Conservation (phyloP, 1,284 basidiomycete species). For the Fomes fomentarius region DNA sequence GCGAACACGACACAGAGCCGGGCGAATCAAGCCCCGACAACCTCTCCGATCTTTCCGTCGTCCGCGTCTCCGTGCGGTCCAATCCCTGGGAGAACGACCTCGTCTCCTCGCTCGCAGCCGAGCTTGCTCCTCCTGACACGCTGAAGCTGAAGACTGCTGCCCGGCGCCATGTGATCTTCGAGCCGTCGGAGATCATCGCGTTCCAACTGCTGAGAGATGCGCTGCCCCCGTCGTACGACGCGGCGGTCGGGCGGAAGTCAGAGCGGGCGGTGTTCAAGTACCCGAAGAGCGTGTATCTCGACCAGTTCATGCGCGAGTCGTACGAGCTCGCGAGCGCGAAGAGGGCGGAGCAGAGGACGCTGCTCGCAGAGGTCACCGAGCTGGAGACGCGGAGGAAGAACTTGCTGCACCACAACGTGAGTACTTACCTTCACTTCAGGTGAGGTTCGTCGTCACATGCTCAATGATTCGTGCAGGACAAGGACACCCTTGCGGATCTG, state of each 20-base stretch:
- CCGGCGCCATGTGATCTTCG: constrained; percentile 54
- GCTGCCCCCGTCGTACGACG: constrained; percentile 30
- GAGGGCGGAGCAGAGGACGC: constrained; percentile 45
- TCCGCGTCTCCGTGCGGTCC: constrained; percentile 43
- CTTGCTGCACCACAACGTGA: constrained; percentile 58
- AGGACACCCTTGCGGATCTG: constrained; percentile 63
- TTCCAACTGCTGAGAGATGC: constrained; percentile 52
- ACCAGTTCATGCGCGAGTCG: constrained; percentile 68
- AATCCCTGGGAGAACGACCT: constrained; percentile 53
- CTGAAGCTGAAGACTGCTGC: constrained; percentile 9
- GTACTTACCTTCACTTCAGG: constrained; percentile 21
- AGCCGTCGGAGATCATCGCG: constrained; percentile 61
- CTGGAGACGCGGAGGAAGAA: constrained; percentile 48
- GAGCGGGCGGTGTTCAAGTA: constrained; percentile 57
- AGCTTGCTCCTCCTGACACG: constrained; percentile 39
- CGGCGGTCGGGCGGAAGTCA: constrained; percentile 27
- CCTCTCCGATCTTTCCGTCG: constrained; percentile 41
- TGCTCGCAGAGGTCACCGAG: constrained; percentile 49
- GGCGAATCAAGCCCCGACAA: constrained; percentile 36
- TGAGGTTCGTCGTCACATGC: not conserved
- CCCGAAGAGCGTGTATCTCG: constrained; percentile 67
- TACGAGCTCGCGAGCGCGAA: constrained; percentile 52
- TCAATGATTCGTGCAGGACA: constrained; percentile 42
- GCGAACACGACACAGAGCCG: constrained; percentile 35
- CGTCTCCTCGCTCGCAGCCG: constrained; percentile 56